Evolutionary conservation across 2,329 filamentous ascomycete species (phyloP).

Genomic region (Grosmannia clavigera): DNA sequence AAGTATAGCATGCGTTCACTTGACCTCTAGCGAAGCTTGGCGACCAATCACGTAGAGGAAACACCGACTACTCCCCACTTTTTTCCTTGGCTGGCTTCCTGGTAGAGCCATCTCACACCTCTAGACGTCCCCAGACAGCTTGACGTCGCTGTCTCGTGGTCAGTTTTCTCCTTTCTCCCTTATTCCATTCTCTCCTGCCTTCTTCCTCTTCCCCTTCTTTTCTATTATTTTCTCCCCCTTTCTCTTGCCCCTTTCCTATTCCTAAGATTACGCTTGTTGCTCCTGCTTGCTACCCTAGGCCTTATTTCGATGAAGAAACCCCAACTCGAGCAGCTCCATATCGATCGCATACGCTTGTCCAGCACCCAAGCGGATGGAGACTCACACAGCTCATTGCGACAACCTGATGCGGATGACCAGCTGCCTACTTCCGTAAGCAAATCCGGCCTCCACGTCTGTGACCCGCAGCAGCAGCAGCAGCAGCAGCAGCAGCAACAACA

Average conservation of each 20-base stretch:
- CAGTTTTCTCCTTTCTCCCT: background rate
- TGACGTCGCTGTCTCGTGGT: background rate
- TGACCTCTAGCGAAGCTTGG: background rate
- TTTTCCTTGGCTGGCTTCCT: background rate
- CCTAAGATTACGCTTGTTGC: background rate
- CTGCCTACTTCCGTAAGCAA: slow-evolving; percentile 17
- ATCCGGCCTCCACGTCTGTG: background rate
- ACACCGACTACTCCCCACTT: background rate
- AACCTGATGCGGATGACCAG: slow-evolving; percentile 22
- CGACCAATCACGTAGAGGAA: background rate
- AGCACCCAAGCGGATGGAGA: slow-evolving; percentile 42
- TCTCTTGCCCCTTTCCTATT: background rate
- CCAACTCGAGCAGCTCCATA: slow-evolving; percentile 38
- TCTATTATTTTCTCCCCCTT: background rate
- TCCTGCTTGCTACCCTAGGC: background rate
- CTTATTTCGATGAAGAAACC: slow-evolving; percentile 48
- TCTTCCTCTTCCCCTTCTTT: background rate
- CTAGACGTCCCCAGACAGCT: background rate
- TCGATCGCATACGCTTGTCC: slow-evolving; percentile 46
- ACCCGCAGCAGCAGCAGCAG: background rate
- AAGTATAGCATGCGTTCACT: background rate
- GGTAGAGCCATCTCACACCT: background rate
- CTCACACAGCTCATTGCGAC: slow-evolving; percentile 23
- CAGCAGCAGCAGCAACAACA: slow-evolving; percentile 2
- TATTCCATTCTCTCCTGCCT: background rate